These are phyloP conservation scores for Ustilago hordei DNA, from an alignment of 1,284 basidiomycete genomes.

Conservation along the genomic window DNA sequence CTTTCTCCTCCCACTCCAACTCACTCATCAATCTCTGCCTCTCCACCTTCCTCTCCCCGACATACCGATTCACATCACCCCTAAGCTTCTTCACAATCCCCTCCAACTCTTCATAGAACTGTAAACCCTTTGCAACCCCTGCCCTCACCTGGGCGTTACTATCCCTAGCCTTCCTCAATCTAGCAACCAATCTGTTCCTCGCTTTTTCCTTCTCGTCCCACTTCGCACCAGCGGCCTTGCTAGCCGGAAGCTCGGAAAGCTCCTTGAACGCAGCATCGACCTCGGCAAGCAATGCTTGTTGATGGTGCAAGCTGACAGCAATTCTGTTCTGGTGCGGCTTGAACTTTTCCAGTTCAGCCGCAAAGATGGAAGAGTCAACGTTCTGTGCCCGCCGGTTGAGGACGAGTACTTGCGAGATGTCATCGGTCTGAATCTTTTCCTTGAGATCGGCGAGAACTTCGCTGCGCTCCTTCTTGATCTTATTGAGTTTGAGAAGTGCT, in stretches of 20 bases:
- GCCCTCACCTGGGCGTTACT: slow-evolving; percentile 86
- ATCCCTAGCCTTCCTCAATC: slow-evolving; percentile 81
- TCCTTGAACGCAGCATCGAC: slow-evolving; percentile 44
- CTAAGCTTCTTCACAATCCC: slow-evolving; percentile 77
- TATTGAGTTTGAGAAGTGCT: slow-evolving; percentile 53
- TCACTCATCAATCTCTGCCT: slow-evolving; percentile 78
- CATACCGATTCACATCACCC: slow-evolving; percentile 76
- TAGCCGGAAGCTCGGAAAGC: slow-evolving; percentile 35
- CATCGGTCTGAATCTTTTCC: slow-evolving; percentile 95
- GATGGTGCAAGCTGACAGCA: slow-evolving; percentile 80
- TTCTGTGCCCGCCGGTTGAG: slow-evolving; percentile 87
- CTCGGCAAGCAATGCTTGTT: slow-evolving; percentile 76
- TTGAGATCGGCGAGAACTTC: slow-evolving; percentile 93
- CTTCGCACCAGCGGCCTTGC: slow-evolving; percentile 76
- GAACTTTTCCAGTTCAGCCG: slow-evolving; percentile 94
- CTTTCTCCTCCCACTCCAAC: slow-evolving; percentile 78
- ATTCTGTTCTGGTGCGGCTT: slow-evolving; percentile 87
- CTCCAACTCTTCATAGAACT: slow-evolving; percentile 87
- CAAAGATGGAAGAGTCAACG: slow-evolving; percentile 88
- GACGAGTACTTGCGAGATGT: slow-evolving; percentile 92
- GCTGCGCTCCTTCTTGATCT: slow-evolving; percentile 76
- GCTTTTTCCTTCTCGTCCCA: slow-evolving; percentile 81
- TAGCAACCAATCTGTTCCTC: slow-evolving; percentile 79
- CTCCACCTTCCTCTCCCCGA: slow-evolving; percentile 78
- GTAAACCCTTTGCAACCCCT: slow-evolving; percentile 85